Percentiles rank a stretch among this genome's conserved stretches.
These are phyloP conservation scores for Eruca vesicaria DNA, from an alignment of 441 rosid species.

Conservation along the genomic window DNA sequence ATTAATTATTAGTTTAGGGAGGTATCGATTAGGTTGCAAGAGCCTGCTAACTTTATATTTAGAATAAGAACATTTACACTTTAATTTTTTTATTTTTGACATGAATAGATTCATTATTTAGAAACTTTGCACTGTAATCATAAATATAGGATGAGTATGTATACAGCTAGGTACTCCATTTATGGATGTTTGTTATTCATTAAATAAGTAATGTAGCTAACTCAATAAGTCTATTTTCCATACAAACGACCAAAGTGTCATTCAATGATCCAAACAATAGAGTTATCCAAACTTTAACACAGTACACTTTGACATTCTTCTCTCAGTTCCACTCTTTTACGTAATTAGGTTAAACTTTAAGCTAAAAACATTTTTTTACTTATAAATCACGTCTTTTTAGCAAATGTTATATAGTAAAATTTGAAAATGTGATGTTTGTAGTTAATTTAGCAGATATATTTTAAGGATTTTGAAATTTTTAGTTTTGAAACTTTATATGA, in stretches of 20 bases:
- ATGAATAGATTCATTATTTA: neutral
- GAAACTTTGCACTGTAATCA: neutral
- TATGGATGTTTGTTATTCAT: neutral
- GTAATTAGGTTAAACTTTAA: neutral
- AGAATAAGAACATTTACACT: neutral
- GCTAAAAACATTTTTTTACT: no score
- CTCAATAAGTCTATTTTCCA: neutral
- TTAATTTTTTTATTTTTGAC: no score
- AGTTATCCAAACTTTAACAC: neutral
- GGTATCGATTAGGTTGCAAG: neutral
- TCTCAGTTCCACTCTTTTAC: neutral
- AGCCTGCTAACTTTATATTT: neutral
- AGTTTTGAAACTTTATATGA: neutral
- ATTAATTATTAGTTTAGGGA: neutral
- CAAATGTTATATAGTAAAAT: no score
- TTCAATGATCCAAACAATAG: slow-evolving; percentile 4
- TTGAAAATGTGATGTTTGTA: neutral
- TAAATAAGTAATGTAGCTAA: slow-evolving; percentile 8
- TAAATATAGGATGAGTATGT: neutral
- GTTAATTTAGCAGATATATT: neutral
- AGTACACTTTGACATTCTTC: neutral
- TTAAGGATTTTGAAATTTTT: neutral
- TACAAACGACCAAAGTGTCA: slow-evolving; percentile 5
- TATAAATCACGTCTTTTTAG: neutral
- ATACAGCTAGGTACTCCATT: neutral